Conservation (phyloP, 306 rosid species). For the Datisca glomerata region DNA sequence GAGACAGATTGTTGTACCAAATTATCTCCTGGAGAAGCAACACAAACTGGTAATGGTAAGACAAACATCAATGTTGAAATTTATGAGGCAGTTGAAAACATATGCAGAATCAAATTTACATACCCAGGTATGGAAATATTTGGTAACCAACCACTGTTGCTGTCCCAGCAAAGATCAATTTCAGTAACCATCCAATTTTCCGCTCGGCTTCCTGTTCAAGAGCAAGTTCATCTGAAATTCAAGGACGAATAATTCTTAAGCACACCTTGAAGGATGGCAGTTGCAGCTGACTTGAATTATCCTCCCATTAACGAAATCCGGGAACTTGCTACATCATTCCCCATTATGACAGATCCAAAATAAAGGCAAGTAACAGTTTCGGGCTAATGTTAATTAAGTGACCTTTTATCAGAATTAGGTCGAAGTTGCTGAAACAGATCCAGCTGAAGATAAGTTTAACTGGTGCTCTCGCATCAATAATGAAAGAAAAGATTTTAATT, state of each 20-base stretch:
- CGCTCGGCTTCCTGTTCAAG: conserved; percentile 70
- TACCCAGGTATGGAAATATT: conserved; percentile 86
- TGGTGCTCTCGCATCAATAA: no score
- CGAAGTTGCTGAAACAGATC: no score
- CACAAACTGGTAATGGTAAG: background rate
- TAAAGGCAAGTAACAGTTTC: no score
- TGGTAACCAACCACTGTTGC: conserved; percentile 59
- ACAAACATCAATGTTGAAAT: background rate
- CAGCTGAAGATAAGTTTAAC: no score
- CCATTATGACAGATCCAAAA: no score
- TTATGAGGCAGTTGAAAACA: background rate
- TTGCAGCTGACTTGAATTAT: no score
- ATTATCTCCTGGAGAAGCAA: conserved; percentile 52
- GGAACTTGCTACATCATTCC: no score
- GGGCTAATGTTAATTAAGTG: no score
- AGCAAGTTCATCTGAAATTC: conserved; percentile 47
- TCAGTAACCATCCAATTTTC: conserved; percentile 77
- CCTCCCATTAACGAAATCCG: background rate
- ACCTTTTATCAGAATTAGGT: no score
- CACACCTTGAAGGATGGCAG: background rate
- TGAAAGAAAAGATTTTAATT: no score
- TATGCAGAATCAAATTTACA: background rate
- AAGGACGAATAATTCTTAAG: conserved; percentile 4
- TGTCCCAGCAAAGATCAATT: conserved; percentile 66
- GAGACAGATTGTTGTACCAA: conserved; percentile 82